These are phyloP conservation scores for Skeletonema tropicum DNA, from an alignment of 108 stramenopile species.

Conservation along the genomic window DNA sequence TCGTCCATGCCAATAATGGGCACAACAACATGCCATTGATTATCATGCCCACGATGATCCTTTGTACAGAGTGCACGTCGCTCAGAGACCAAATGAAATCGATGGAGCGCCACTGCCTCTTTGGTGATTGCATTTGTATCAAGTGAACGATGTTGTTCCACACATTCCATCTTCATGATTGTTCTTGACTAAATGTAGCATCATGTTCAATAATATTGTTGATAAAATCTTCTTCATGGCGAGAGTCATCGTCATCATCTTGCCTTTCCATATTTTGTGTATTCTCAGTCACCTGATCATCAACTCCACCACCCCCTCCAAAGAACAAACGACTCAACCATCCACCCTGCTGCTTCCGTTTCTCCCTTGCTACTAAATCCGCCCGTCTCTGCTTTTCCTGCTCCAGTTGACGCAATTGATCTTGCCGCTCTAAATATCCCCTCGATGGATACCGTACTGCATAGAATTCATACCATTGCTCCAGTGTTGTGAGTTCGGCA, in stretches of 20 bases:
- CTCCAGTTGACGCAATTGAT: constrained; percentile 14
- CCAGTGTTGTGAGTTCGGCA: constrained; percentile 23
- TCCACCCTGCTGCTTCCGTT: constrained; percentile 9
- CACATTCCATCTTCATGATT: constrained; percentile 15
- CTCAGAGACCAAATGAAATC: constrained; percentile 48
- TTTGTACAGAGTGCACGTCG: constrained; percentile 18
- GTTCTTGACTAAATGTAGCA: background rate
- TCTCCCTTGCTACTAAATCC: background rate
- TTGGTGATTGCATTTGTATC: constrained; percentile 14
- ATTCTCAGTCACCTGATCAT: background rate
- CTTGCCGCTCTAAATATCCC: constrained; percentile 13
- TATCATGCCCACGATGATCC: background rate
- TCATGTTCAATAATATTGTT: background rate
- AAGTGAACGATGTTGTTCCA: constrained; percentile 1
- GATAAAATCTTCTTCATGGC: background rate
- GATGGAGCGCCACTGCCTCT: constrained; percentile 35
- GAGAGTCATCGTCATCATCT: background rate
- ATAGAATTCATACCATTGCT: constrained; percentile 42
- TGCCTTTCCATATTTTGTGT: background rate
- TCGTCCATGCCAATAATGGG: constrained; percentile 33
- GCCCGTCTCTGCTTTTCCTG: constrained; percentile 1
- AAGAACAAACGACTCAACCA: constrained; percentile 33
- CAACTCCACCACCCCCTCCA: background rate
- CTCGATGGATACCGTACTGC: constrained; percentile 30
- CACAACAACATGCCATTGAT: constrained; percentile 22